phyloP scores from a whole-genome alignment of 2,329 filamentous ascomycete genomes.

The Cadophora malorum region DNA sequence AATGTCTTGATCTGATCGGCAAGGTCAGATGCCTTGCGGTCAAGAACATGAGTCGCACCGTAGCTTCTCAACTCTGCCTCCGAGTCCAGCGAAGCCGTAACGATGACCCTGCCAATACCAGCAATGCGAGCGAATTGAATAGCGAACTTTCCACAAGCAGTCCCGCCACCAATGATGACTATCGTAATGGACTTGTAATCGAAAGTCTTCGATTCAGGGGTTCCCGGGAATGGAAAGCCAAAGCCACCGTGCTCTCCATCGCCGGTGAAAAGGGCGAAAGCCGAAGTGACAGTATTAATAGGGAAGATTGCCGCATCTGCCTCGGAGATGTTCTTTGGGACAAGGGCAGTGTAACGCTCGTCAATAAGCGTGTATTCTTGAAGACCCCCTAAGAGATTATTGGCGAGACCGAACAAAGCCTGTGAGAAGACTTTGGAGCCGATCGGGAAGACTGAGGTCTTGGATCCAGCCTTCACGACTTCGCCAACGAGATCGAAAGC shows the following conservation, averaged over 20 bases:
- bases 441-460: slow-evolving; percentile 36
- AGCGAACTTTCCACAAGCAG: slow-evolving; percentile 46
- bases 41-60: slow-evolving; percentile 52
- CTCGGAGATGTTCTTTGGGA: slow-evolving; percentile 46
- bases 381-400: slow-evolving; percentile 40
- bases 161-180: slow-evolving; percentile 47
- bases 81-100: slow-evolving; percentile 39
- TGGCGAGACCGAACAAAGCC: slow-evolving; percentile 22
- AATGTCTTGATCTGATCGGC: slow-evolving; percentile 45
- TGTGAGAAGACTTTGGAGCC: slow-evolving; percentile 47
- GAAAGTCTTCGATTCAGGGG: slow-evolving; percentile 32
- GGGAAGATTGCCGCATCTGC: slow-evolving; percentile 49
- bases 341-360: slow-evolving; percentile 40
- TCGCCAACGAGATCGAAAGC: slow-evolving; percentile 47
- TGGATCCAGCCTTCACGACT: slow-evolving; percentile 43
- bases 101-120: slow-evolving; percentile 49
- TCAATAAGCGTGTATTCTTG: slow-evolving; percentile 50
- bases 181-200: slow-evolving; percentile 40
- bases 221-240: slow-evolving; percentile 43
- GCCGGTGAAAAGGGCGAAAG: slow-evolving; percentile 47
- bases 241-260: slow-evolving; percentile 28
- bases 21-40: slow-evolving; percentile 44
- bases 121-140: slow-evolving; percentile 47
- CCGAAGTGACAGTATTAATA: slow-evolving; percentile 46
- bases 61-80: slow-evolving; percentile 44